Evolutionary conservation across 1,284 basidiomycete species (phyloP).

Genomic region (Neotropicomus parvogracilis): DNA sequence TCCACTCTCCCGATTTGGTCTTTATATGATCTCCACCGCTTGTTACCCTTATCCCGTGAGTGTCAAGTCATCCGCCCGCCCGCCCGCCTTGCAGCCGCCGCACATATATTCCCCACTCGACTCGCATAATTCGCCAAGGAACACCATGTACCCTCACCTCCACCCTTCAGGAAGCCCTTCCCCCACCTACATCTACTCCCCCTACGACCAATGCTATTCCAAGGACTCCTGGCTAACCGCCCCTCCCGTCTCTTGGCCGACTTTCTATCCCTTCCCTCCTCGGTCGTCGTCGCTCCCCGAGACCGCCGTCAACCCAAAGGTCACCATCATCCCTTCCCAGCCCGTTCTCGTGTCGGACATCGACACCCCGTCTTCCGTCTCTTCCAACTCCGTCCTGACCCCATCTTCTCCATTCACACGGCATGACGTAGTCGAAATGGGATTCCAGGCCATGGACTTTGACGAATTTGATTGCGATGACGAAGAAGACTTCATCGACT

Average conservation of each 20-base stretch:
- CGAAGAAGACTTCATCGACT: slow-evolving; percentile 32
- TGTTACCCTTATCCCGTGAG: slow-evolving; percentile 28
- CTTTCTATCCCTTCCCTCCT: slow-evolving; percentile 14
- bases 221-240: slow-evolving; percentile 20
- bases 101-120: slow-evolving; percentile 34
- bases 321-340: slow-evolving; percentile 27
- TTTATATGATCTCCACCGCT: slow-evolving; percentile 33
- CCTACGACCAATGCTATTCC: slow-evolving; percentile 22
- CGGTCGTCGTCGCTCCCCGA: slow-evolving; percentile 19
- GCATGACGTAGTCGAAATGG: slow-evolving; percentile 10
- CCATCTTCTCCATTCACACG: slow-evolving; percentile 30
- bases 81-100: slow-evolving; percentile 22
- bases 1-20: slow-evolving; percentile 20
- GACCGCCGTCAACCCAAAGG: slow-evolving; percentile 27
- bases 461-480: slow-evolving; percentile 34
- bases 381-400: slow-evolving; percentile 32
- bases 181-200: slow-evolving; percentile 23
- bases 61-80: slow-evolving; percentile 22
- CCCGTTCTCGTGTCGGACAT: slow-evolving; percentile 25
- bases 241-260: slow-evolving; percentile 23
- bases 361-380: slow-evolving; percentile 31
- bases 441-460: slow-evolving; percentile 26
- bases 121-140: slow-evolving; percentile 17
- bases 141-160: slow-evolving; percentile 29
- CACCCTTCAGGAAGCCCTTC: slow-evolving; percentile 19